These are phyloP conservation scores for Tuber umbilicatum DNA, from an alignment of 495 filamentous ascomycete genomes.

Conservation along the genomic window DNA sequence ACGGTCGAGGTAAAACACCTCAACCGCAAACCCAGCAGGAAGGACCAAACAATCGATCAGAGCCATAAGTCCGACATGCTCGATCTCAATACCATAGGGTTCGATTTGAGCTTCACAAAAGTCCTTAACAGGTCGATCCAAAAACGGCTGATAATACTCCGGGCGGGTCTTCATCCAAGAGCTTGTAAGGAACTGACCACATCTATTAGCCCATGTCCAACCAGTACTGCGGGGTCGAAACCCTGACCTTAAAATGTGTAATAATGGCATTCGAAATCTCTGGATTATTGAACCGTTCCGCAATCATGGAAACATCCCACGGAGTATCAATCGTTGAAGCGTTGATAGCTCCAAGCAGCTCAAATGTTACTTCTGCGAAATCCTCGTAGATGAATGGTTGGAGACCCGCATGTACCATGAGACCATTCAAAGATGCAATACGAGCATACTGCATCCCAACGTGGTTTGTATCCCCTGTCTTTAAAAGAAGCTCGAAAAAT, in stretches of 20 bases:
- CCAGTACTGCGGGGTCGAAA: constrained; percentile 3
- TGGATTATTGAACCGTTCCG: constrained; percentile 68
- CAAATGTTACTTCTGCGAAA: constrained; percentile 68
- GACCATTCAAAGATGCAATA: constrained; percentile 61
- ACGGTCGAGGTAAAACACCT: constrained; percentile 87
- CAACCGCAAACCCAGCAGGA: constrained; percentile 69
- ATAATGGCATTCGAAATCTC: constrained; percentile 65
- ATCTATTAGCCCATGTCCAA: constrained; percentile 41
- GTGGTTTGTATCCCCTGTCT: constrained; percentile 55
- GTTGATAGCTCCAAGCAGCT: constrained; percentile 56
- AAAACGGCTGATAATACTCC: constrained; percentile 62
- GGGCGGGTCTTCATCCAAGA: constrained; percentile 76
- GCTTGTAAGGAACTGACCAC: constrained; percentile 68
- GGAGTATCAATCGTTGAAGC: constrained; percentile 49
- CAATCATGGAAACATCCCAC: constrained; percentile 56
- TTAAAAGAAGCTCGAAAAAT: constrained; percentile 81
- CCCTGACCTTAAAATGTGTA: constrained; percentile 58
- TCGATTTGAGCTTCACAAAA: constrained; percentile 70
- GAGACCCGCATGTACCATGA: constrained; percentile 65
- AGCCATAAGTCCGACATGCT: constrained; percentile 72
- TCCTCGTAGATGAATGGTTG: constrained; percentile 66
- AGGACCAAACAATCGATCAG: constrained; percentile 74
- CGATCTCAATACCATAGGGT: constrained; percentile 72
- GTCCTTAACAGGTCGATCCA: constrained; percentile 52
- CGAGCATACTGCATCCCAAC: constrained; percentile 63